Evolutionary conservation across 139 green algal genomes (phyloP).

Genomic region (Trebouxia sp.): DNA sequence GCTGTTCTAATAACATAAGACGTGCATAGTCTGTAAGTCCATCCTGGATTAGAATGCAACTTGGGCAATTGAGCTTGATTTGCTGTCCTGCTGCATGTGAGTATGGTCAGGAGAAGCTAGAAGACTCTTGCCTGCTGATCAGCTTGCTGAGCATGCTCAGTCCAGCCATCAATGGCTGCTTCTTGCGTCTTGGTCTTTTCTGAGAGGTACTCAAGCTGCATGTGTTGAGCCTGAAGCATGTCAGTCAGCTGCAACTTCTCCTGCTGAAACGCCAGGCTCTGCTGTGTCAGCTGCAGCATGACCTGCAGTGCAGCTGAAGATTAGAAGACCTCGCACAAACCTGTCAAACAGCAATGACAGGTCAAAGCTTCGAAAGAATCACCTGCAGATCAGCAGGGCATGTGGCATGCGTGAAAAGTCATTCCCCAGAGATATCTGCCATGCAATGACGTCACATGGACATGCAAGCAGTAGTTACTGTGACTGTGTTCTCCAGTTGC

Average conservation of each 20-base stretch:
- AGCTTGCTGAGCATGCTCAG: background rate
- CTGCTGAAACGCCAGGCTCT: slow-evolving; percentile 10
- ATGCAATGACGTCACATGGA: background rate
- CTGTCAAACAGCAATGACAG: background rate
- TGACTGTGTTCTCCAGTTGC: background rate
- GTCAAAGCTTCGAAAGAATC: background rate
- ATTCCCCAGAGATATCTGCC: background rate
- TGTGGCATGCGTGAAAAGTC: background rate
- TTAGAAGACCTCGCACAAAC: background rate
- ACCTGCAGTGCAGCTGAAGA: background rate
- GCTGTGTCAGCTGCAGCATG: slow-evolving; percentile 31
- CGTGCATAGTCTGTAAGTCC: no score
- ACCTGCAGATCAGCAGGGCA: background rate
- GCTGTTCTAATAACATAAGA: no score
- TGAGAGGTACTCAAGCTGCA: background rate
- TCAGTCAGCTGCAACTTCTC: slow-evolving; percentile 7
- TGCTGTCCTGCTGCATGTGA: background rate
- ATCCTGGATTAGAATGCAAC: no score
- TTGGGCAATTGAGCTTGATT: background rate
- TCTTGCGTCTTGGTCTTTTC: background rate
- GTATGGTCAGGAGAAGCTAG: background rate
- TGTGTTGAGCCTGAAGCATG: slow-evolving; percentile 12
- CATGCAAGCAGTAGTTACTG: background rate
- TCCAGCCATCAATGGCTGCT: background rate
- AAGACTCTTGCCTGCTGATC: slow-evolving; percentile 1